Conservation (phyloP, 345 rosid genomes). For the Bruguiera parviflora region DNA sequence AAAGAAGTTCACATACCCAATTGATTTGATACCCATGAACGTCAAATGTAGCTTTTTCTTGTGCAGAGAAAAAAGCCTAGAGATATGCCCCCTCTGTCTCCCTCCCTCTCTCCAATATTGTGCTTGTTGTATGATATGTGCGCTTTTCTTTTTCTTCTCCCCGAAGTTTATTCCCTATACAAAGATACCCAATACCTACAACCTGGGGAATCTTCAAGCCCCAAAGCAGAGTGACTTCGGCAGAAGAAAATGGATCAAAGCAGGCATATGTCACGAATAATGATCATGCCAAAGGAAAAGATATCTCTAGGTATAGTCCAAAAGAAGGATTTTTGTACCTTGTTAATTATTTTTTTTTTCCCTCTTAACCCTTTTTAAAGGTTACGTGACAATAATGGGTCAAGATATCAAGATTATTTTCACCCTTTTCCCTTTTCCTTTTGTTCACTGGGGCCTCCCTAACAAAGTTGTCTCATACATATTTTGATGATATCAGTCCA, state of each 20-base stretch:
- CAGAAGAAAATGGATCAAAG: slow-evolving; percentile 25
- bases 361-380: slow-evolving; percentile 21
- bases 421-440: slow-evolving; percentile 31
- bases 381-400: slow-evolving; percentile 21
- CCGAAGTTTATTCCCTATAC: slow-evolving; percentile 17
- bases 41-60: slow-evolving; percentile 35
- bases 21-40: slow-evolving; percentile 36
- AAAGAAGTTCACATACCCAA: neutral
- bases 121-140: neutral
- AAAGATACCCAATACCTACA: slow-evolving; percentile 37
- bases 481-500: slow-evolving; percentile 32
- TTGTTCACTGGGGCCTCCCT: slow-evolving; percentile 40
- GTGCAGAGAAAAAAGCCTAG: slow-evolving; percentile 42
- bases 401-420: slow-evolving; percentile 12
- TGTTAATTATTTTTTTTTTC: slow-evolving; percentile 12
- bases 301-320: slow-evolving; percentile 34
- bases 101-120: neutral
- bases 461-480: slow-evolving; percentile 54
- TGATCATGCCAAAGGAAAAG: slow-evolving; percentile 14
- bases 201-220: slow-evolving; percentile 44
- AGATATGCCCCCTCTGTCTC: slow-evolving; percentile 10
- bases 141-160: slow-evolving; percentile 29
- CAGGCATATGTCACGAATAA: slow-evolving; percentile 28
- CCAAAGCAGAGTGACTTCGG: slow-evolving; percentile 39
- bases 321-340: slow-evolving; percentile 41